Base-by-base conservation (phyloP, 768 basidiomycete genomes). In the Cystofilobasidium macerans region DNA sequence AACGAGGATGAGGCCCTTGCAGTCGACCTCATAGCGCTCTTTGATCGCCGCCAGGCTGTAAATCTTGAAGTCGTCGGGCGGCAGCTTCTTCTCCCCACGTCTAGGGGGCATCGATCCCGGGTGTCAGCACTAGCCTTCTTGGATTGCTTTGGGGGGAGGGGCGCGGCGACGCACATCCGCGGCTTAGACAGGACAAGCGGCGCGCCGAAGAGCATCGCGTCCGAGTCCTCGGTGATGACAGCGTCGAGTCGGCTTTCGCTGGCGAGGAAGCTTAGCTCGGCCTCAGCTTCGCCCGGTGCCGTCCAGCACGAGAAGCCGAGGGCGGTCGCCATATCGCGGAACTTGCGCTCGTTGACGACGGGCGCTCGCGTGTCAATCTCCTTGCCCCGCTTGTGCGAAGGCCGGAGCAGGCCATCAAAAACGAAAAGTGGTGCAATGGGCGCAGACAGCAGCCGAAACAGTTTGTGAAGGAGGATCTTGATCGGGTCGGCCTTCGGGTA, bases 201-300 rank as follows among this genome's bases (percentile, higher is more conserved):
- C 9, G 61, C 69, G 2, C 71, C 70, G 30, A 72, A 72, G 12
- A 72, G 45, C 20, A 72, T 54, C 8, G 42, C 63, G 36, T 72
- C 71, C 45, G 67, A 62, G 59, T 71, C 71, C 61, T 70, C 70
- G 16, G 71, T 64, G 7, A 72, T 26, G 4, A 72, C 56, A 2
- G 38, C 69, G 20, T 72, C 71, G 14, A 72, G 61, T 58, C 68
- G 61, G 1, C 70, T 69, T 1, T 61, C 33, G 14, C 0, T 6
- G 18, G 47, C 42, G 57, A 70, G 57, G 45, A 20, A 67, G 2
- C 69, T 69, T 13, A 72, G 40, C 42, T 72, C 68, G 0, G 70
- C 70, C 56, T 71, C 71, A 0, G 71, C 71, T 48, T 72, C 71
- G 1, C 71, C 71, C 1, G 61, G 53, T 3, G 71, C 71, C 1